phyloP scores from a whole-genome alignment of 2,329 filamentous ascomycete species.

The Fusarium irregulare region DNA sequence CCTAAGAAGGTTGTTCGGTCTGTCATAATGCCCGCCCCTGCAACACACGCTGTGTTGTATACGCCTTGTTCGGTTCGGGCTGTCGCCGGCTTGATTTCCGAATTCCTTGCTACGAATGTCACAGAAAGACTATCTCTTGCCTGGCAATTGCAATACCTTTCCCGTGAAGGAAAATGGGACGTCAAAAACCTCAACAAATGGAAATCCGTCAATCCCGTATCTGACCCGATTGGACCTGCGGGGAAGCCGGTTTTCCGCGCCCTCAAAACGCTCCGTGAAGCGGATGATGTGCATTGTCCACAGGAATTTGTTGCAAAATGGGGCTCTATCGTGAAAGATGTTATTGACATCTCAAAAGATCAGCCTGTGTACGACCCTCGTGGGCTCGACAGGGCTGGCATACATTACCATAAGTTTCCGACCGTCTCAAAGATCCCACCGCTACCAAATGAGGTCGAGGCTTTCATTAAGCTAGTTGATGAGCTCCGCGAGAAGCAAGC shows the following conservation, averaged over 20 bases:
- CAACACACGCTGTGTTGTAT: conserved; percentile 87
- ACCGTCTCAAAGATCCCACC: conserved; percentile 94
- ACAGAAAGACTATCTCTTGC: conserved; percentile 82
- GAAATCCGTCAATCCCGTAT: conserved; percentile 82
- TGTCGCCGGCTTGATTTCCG: conserved; percentile 82
- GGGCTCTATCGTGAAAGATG: conserved; percentile 74
- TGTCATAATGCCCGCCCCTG: conserved; percentile 78
- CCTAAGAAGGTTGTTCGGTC: conserved; percentile 71
- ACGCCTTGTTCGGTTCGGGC: conserved; percentile 79
- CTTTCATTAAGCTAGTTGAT: conserved; percentile 69
- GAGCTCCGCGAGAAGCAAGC: conserved; percentile 66
- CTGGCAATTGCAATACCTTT: conserved; percentile 92
- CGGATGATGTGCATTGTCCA: conserved; percentile 85
- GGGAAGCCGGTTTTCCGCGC: conserved; percentile 77
- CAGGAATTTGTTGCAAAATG: conserved; percentile 75
- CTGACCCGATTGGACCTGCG: conserved; percentile 72
- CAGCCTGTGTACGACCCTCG: conserved; percentile 87
- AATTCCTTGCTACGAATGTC: conserved; percentile 80
- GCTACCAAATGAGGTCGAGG: conserved; percentile 62
- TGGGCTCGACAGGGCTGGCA: conserved; percentile 72
- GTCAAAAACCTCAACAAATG: conserved; percentile 96
- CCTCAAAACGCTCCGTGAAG: conserved; percentile 92
- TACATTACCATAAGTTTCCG: conserved; percentile 86
- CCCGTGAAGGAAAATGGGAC: conserved; percentile 94
- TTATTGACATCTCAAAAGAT: conserved; percentile 93